Base-by-base conservation (phyloP, 75 land plant species). In the Picea glauca region DNA sequence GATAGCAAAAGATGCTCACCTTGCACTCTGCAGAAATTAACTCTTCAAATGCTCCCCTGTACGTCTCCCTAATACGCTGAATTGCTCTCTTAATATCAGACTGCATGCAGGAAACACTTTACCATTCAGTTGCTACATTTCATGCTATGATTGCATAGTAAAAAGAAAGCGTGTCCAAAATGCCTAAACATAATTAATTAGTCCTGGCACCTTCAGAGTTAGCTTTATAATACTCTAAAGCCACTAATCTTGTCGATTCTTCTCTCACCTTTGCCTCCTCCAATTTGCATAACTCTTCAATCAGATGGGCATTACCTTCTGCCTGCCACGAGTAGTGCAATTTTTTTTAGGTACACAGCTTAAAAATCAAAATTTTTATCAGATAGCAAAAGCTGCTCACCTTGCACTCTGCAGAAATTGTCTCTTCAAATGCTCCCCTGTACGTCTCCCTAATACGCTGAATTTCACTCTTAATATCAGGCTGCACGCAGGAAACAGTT, bases 181-280 rank as follows among this genome's bases (percentile, higher is more conserved):
- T 20, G 31, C 54, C 7, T 5, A 32, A 33, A 32, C 54, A 70
- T 70, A 14, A 17, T n/a, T 70, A 40, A 2, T 7, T 8, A 46
- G 8, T 43, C 17, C 43, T 46, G 7, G 81, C 80, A 58, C 77
- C 84, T 58, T 72, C 80, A 23, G 61, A 38, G 64, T 80, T 76
- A 14, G 75, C 79, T 67, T 68, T 84, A 67, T 84, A 90, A 67
- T 84, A 90, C 33, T 60, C 46, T 61, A 77, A 78, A 1, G 74
- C 86, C 30, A 79, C 31, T 20, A 74, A 79, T 23, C 80, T 58
- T 18, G 84, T 77, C 4, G 74, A 79, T 58, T 83, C 82, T 70
- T 86, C 86, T 56, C 77, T 76, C 13, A 76, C 60, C 58, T 75
- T 79, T 35, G 59, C 72, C 75, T 86, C 79, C 75, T 80, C 88